phyloP scores from a whole-genome alignment of 306 rosid species.

The Adenanthera pavonina region DNA sequence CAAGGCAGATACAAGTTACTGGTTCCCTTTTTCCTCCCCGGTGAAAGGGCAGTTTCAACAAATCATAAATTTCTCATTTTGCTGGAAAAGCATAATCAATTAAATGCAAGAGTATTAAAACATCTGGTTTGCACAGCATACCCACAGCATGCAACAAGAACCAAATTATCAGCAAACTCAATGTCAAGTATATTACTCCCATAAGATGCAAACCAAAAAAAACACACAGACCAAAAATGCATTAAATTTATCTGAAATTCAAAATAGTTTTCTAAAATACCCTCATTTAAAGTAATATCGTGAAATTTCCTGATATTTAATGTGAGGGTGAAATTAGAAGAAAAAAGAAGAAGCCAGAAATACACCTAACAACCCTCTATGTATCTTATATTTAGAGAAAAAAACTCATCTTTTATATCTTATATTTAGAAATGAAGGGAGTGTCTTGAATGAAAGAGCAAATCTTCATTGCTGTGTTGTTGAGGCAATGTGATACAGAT shows the following conservation, averaged over 20 bases:
- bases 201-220: too few species aligned
- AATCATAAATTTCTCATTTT: constrained; percentile 23
- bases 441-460: not conserved
- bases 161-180: not conserved
- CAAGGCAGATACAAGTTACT: not conserved
- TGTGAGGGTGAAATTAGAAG: too few species aligned
- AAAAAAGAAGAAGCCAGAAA: too few species aligned
- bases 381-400: too few species aligned
- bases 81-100: constrained; percentile 14
- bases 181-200: not conserved
- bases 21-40: not conserved
- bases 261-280: too few species aligned
- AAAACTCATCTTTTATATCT: too few species aligned
- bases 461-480: not conserved
- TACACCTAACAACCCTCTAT: too few species aligned
- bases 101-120: not conserved
- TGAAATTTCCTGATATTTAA: too few species aligned
- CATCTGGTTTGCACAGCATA: not conserved
- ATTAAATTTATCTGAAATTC: too few species aligned
- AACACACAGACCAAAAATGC: too few species aligned
- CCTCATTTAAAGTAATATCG: too few species aligned
- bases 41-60: constrained; percentile 5
- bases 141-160: constrained; percentile 1
- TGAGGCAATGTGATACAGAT: constrained; percentile 1
- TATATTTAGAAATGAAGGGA: too few species aligned